A percentile compares a stretch with the other conserved stretches of the same genome.
Evolutionary conservation across 352 stramenopile genomes (phyloP).

Genomic region (Globisporangium echinulatum): DNA sequence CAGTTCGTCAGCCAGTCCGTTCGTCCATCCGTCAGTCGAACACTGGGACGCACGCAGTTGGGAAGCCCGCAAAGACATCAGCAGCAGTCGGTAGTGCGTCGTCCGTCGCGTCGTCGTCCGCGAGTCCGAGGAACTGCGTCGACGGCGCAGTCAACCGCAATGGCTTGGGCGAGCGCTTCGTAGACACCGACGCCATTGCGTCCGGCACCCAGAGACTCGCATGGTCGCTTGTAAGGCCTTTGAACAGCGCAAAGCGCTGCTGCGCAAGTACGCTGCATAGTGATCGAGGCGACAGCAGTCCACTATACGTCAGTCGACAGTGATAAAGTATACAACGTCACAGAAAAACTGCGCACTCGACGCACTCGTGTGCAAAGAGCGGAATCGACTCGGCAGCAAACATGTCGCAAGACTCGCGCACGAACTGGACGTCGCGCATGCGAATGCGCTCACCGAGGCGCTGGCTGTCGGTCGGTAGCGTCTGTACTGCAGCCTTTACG

Average conservation of each 20-base stretch:
- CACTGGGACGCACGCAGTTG: neutral
- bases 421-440: conserved; percentile 40
- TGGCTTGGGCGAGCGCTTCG: neutral
- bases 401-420: conserved; percentile 24
- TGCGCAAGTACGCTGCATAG: conserved; percentile 10
- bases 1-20: no score
- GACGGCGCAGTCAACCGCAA: neutral
- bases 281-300: no score
- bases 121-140: neutral
- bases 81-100: neutral
- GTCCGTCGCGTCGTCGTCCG: neutral
- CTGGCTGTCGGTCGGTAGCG: neutral
- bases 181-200: neutral
- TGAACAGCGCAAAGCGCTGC: conserved; percentile 10
- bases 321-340: neutral
- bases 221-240: conserved; percentile 1
- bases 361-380: conserved; percentile 30
- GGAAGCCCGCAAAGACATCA: neutral
- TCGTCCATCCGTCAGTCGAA: neutral
- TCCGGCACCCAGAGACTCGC: conserved; percentile 11
- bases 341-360: neutral
- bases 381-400: conserved; percentile 31
- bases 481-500: neutral
- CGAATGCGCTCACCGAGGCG: conserved; percentile 51
- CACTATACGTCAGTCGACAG: neutral